phyloP scores from a whole-genome alignment of 805 yeast genomes.

The Pichia nakasei region DNA sequence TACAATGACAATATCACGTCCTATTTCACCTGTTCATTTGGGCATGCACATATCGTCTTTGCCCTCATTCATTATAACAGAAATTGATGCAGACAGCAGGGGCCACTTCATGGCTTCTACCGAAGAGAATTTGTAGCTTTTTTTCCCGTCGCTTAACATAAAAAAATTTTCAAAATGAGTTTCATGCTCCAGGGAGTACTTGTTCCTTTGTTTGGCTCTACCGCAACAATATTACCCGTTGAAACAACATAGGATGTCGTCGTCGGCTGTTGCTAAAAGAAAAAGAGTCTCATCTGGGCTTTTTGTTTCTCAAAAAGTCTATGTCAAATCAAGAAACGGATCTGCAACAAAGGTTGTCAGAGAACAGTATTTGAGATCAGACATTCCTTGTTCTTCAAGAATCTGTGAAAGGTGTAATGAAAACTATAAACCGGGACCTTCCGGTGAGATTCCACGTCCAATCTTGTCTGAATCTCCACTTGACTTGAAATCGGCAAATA shows the following conservation, averaged over 20 bases:
- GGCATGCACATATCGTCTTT: too few relatives aligned
- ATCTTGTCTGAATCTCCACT: constrained; percentile 59
- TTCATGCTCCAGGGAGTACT: too few relatives aligned
- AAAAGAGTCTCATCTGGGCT: constrained; percentile 43
- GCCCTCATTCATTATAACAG: too few relatives aligned
- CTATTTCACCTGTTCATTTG: too few relatives aligned
- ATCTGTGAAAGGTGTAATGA: constrained; percentile 56
- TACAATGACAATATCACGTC: too few relatives aligned
- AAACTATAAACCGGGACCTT: constrained; percentile 50
- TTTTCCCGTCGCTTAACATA: too few relatives aligned
- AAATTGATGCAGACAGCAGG: too few relatives aligned
- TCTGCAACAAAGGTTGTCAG: constrained; percentile 85
- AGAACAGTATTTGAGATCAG: constrained; percentile 88
- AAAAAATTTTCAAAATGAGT: too few relatives aligned
- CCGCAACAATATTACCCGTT: too few relatives aligned
- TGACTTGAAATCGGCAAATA: constrained; percentile 28
- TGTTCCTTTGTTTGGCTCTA: too few relatives aligned
- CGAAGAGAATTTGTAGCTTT: too few relatives aligned
- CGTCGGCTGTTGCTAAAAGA: constrained; percentile 16
- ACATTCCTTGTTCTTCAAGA: constrained; percentile 82
- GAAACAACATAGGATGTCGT: not conserved
- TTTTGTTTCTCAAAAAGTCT: constrained; percentile 78
- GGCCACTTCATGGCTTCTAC: too few relatives aligned
- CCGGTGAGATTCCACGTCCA: constrained; percentile 57
- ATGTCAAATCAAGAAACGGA: constrained; percentile 84